Conservation (phyloP, 1,284 basidiomycete genomes). For the Coriolopsis trogii region DNA sequence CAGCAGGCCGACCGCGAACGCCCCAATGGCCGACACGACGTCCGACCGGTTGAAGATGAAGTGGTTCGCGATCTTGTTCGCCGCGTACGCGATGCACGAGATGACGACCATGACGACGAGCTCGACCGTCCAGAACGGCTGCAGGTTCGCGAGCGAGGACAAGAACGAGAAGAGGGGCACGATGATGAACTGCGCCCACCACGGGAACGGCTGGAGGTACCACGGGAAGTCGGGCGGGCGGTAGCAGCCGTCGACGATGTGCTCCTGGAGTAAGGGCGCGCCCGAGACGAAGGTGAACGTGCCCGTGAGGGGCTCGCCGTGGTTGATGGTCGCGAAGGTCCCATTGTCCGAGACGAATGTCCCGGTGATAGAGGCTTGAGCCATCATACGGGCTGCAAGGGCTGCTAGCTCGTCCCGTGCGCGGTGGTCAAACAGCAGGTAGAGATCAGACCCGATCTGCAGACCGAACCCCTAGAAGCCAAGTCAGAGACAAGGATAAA, state of each 20-base stretch:
- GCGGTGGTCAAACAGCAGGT: conserved; percentile 72
- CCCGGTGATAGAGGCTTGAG: conserved; percentile 60
- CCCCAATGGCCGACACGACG: conserved; percentile 84
- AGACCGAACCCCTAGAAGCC: conserved; percentile 70
- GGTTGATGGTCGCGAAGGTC: conserved; percentile 42
- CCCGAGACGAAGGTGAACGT: conserved; percentile 76
- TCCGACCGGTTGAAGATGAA: conserved; percentile 88
- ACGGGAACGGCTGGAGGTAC: conserved; percentile 80
- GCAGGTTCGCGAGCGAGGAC: conserved; percentile 76
- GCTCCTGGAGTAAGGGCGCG: conserved; percentile 41
- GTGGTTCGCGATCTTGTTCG: conserved; percentile 80
- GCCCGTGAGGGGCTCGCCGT: conserved; percentile 56
- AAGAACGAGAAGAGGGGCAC: conserved; percentile 82
- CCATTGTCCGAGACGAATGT: conserved; percentile 69
- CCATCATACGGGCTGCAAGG: conserved; percentile 52
- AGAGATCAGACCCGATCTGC: conserved; percentile 86
- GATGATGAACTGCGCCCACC: conserved; percentile 76
- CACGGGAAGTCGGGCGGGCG: conserved; percentile 68
- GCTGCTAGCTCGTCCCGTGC: conserved; percentile 56
- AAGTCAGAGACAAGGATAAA: background rate
- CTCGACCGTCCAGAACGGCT: conserved; percentile 72
- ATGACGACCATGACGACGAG: conserved; percentile 86
- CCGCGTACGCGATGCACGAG: conserved; percentile 76
- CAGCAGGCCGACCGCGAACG: conserved; percentile 81
- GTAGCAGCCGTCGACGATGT: conserved; percentile 70